Base-by-base conservation (phyloP, 768 basidiomycete genomes). In the Tricholomella constricta region DNA sequence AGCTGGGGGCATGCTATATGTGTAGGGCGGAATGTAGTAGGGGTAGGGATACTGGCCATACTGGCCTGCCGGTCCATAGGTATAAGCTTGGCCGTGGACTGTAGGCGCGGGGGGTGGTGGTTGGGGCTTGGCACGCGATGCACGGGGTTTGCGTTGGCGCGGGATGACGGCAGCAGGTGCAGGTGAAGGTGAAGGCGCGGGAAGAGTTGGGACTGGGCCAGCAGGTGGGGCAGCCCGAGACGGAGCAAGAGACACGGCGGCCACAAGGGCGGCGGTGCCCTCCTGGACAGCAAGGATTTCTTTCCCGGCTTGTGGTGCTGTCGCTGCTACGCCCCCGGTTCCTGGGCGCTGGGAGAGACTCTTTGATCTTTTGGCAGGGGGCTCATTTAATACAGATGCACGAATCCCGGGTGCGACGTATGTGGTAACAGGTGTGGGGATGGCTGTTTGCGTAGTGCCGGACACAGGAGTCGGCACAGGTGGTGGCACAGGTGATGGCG, bases 11-110 rank as follows among this genome's bases (percentile, higher is more conserved):
- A 71, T 60, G n/a, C 63, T 48, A 55, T 68, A 72, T 1, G 75
- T 69, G 10, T 43, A 42, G 8, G 34, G 42, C 19, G 68, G 68
- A 60, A 72, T 61, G 52, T 75, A 77, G 59, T 72, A 78, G 8
- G 73, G 71, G 26, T 68, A 63, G 20, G 68, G 61, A 35, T 65
- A 49, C 36, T 62, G 60, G 22, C 63, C 27, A 8, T 53, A 58
- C 19, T 56, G 41, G 40, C n/a, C n/a, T n/a, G n/a, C n/a, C n/a
- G n/a, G n/a, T n/a, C n/a, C n/a, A n/a, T n/a, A n/a, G n/a, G n/a
- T n/a, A n/a, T n/a, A n/a, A n/a, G n/a, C n/a, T n/a, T 61, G 52
- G 5, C 46, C 40, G 1, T 47, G 36, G 15, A 38, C 20, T 10
- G 52, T 26, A 23, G 51, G 43, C 4, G 57, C 29, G 10, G 48